Base-by-base conservation (phyloP, 2,329 filamentous ascomycete species). In the Clonostachys chloroleuca region DNA sequence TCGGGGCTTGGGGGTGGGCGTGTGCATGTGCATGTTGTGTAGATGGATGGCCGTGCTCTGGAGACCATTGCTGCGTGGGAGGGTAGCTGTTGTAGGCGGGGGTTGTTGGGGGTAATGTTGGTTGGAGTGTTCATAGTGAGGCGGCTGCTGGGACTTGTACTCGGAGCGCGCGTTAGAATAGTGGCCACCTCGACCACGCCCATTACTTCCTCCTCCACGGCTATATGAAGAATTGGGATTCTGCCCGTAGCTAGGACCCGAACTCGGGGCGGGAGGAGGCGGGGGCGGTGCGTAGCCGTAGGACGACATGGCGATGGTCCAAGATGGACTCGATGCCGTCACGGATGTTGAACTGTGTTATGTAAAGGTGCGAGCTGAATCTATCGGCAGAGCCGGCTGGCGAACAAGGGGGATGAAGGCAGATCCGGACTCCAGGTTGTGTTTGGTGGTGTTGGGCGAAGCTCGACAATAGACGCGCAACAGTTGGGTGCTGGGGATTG, bases 221-320 rank as follows among this genome's bases (percentile, higher is more conserved):
- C 59, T 59, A 43, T 67, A 65, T 46, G 67, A 66, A 40, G 65
- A 60, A 47, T 71, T 39, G 36, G 36, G 36, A 18, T 39, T 39
- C 36, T 18, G 14, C 14, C 36, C 36, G 36, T 39, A 18, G 14
- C 17, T n/a, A n/a, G 14, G 36, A 8, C 14, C 14, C 36, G 36
- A n/a, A 39, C 14, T 39, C 34, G 42, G n/a, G 44, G 44, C 56
- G 40, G 59, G 74, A 5, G 75, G 69, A 16, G 75, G 74, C 12
- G 75, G 75, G 47, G 75, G 74, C 18, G 74, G 75, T n/a, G 69
- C 75, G 66, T 79, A 80, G 46, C 70, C 73, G 65, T 80, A 79
- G 34, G 63, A 61, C 18, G 75, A 67, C 75, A 78, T 78, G 44
- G 47, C 49, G 50, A 34, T 35, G 46, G 17, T n/a, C 33, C 24